Evolutionary conservation across 306 rosid genomes (phyloP).

Genomic region (Prunus armeniaca): DNA sequence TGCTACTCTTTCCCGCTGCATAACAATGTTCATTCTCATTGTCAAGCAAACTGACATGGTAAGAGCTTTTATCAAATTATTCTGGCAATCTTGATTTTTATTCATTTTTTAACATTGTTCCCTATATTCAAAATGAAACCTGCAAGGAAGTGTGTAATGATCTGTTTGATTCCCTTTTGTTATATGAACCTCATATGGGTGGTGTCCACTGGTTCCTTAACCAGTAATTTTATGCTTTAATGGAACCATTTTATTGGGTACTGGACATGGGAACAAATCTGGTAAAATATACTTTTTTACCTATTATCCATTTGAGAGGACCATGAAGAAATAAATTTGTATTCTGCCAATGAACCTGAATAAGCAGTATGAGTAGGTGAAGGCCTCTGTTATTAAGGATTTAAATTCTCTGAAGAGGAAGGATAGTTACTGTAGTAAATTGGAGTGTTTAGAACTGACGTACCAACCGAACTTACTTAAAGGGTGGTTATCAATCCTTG

Average conservation of each 20-base stretch:
- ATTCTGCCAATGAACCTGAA: not conserved
- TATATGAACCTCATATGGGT: not conserved
- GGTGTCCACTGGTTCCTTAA: not conserved
- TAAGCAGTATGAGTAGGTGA: not conserved
- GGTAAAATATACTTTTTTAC: not conserved
- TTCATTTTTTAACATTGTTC: not conserved
- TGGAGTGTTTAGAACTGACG: not conserved
- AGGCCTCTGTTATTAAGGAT: not conserved
- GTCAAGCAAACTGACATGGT: constrained; percentile 62
- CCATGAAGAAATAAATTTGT: not conserved
- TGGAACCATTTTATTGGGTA: not conserved
- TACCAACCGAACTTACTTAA: not conserved
- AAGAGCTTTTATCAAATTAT: constrained; percentile 27
- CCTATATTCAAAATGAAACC: not conserved
- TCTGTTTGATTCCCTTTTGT: constrained; percentile 1
- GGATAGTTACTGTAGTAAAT: not conserved
- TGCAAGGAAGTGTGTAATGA: not conserved
- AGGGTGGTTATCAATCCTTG: not conserved
- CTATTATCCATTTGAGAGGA: not conserved
- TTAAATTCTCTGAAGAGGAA: not conserved
- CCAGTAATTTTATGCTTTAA: not conserved
- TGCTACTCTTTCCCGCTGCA: constrained; percentile 80
- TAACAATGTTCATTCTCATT: constrained; percentile 70
- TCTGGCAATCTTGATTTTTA: constrained; percentile 16
- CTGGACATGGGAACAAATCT: not conserved